Conservation (phyloP, 257 asterid genomes). For the Salvia splendens region DNA sequence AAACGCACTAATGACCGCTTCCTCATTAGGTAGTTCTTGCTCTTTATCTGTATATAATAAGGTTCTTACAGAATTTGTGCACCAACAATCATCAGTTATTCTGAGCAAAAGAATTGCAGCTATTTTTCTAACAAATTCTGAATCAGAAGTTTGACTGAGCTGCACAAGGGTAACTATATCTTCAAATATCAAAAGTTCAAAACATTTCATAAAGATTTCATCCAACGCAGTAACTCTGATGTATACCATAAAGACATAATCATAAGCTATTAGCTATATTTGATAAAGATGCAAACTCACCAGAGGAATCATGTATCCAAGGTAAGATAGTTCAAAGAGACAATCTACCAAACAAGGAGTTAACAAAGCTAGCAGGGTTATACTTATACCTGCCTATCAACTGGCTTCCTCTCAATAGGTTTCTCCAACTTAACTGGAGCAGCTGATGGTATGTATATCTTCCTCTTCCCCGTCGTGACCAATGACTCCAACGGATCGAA, state of each 20-base stretch:
- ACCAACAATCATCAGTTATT: constrained; percentile 1
- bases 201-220: neutral
- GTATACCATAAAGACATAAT: neutral
- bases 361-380: constrained; percentile 5
- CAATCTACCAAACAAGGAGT: constrained; percentile 1
- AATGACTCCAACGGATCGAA: constrained; percentile 80
- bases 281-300: neutral
- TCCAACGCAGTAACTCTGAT: neutral
- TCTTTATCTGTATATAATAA: constrained; percentile 11
- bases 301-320: neutral
- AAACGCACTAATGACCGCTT: neutral
- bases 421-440: constrained; percentile 51
- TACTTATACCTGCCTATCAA: constrained; percentile 78
- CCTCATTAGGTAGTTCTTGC: constrained; percentile 1
- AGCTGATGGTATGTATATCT: constrained; percentile 35
- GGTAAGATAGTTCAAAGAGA: neutral
- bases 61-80: neutral
- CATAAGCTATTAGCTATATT: neutral
- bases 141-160: constrained; percentile 17
- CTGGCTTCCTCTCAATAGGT: constrained; percentile 48
- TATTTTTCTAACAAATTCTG: constrained; percentile 11
- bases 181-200: neutral
- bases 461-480: constrained; percentile 73
- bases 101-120: too few species aligned
- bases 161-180: neutral